A percentile compares a stretch with the other conserved stretches of the same genome.
Evolutionary conservation across 176 grass and related monocot genomes (phyloP).

Genomic region (Olyra latifolia): DNA sequence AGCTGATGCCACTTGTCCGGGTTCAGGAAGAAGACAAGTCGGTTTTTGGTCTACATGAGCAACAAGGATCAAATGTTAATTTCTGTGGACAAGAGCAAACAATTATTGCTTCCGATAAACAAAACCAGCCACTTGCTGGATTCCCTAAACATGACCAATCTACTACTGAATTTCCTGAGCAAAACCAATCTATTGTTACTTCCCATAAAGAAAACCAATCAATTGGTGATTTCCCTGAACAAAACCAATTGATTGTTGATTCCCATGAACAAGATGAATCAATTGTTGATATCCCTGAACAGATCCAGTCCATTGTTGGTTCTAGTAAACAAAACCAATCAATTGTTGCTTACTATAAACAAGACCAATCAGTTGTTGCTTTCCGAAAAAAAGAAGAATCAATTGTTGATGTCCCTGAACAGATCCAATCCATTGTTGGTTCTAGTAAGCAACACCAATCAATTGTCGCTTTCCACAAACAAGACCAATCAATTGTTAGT

Average conservation of each 20-base stretch:
- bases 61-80: constrained; percentile 5
- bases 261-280: constrained; percentile 24
- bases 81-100: constrained; percentile 2
- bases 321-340: constrained; percentile 20
- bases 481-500: not conserved
- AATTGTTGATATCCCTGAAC: constrained; percentile 16
- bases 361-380: constrained; percentile 15
- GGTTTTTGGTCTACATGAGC: not conserved
- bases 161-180: not conserved
- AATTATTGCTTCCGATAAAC: constrained; percentile 1
- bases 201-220: not conserved
- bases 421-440: not conserved
- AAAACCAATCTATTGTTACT: not conserved
- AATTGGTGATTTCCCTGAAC: not conserved
- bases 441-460: constrained; percentile 8
- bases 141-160: constrained; percentile 15
- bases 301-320: constrained; percentile 20
- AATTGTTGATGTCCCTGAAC: not conserved
- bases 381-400: not conserved
- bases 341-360: constrained; percentile 33
- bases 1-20: not conserved
- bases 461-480: not conserved
- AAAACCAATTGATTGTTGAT: constrained; percentile 24
- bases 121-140: not conserved
- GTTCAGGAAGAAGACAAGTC: constrained; percentile 12